phyloP scores from a whole-genome alignment of 164 flowering plant genomes.

The Umbilicus rupestris region DNA sequence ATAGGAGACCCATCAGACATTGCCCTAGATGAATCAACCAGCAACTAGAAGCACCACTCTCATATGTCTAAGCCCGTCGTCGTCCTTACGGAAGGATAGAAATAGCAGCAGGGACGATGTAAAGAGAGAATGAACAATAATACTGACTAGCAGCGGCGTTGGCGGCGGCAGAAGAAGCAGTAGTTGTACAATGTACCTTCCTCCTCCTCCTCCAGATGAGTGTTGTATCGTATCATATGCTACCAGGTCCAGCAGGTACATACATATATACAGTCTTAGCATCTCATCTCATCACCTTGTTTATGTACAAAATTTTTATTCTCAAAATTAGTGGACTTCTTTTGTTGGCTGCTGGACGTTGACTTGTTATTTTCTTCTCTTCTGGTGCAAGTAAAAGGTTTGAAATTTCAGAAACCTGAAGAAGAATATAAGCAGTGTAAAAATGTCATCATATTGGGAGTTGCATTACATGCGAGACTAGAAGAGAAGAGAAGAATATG shows the following conservation, averaged over 20 bases:
- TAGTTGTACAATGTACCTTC: conserved; percentile 5
- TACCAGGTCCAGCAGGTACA: neutral
- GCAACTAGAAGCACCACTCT: neutral
- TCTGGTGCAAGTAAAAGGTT: no score
- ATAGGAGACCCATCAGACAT: conserved; percentile 98
- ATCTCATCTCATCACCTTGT: neutral
- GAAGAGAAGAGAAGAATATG: no score
- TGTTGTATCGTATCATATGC: neutral
- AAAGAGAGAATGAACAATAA: no score
- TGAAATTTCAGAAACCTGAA: no score
- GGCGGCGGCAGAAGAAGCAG: neutral
- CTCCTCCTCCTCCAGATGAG: neutral
- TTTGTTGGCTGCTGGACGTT: no score
- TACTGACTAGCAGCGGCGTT: no score
- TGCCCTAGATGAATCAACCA: conserved; percentile 41
- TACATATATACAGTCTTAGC: neutral
- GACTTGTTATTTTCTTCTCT: no score
- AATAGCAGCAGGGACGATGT: neutral
- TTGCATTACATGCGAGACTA: no score
- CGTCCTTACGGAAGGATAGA: neutral
- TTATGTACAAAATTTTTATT: conserved; percentile 2
- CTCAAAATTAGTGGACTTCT: no score
- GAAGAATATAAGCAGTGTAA: no score
- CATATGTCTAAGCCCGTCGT: no score
- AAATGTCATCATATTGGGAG: no score